Conservation (phyloP, 2,329 filamentous ascomycete genomes). For the Colletotrichum nymphaeae region DNA sequence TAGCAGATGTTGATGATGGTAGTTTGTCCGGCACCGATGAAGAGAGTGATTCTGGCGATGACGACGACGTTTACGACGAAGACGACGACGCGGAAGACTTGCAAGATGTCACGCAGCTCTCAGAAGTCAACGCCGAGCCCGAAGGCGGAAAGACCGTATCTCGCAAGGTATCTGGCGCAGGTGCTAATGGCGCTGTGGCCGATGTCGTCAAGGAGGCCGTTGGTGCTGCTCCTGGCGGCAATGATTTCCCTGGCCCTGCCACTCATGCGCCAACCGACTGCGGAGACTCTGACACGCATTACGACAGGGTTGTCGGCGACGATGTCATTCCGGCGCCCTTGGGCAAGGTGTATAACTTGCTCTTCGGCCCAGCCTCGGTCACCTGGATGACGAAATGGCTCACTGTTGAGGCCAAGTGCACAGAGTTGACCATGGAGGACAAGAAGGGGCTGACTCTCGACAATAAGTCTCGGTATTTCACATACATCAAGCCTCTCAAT, state of each 20-base stretch:
- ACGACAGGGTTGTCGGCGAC: constrained; percentile 86
- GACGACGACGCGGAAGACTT: constrained; percentile 80
- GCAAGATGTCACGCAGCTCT: constrained; percentile 47
- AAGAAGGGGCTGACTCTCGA: constrained; percentile 82
- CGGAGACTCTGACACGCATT: constrained; percentile 81
- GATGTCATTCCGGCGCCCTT: constrained; percentile 88
- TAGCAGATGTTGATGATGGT: constrained; percentile 51
- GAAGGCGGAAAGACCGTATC: constrained; percentile 71
- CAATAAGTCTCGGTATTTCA: constrained; percentile 79
- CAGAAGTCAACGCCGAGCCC: constrained; percentile 58
- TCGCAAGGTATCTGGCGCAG: constrained; percentile 78
- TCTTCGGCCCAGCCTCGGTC: constrained; percentile 85
- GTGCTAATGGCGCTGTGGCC: constrained; percentile 54
- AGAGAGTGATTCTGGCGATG: constrained; percentile 70
- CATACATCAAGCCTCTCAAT: constrained; percentile 91
- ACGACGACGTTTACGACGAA: constrained; percentile 82
- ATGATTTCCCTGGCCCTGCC: constrained; percentile 86
- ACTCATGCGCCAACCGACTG: constrained; percentile 89
- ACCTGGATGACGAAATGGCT: constrained; percentile 90
- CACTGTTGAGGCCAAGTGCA: constrained; percentile 86
- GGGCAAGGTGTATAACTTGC: constrained; percentile 88
- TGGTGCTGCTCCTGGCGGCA: constrained; percentile 53
- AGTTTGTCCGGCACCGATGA: constrained; percentile 69
- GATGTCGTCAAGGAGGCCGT: constrained; percentile 64
- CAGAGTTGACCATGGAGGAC: constrained; percentile 88